Base-by-base conservation (phyloP, 2,329 filamentous ascomycete species). In the Zymoseptoria tritici region DNA sequence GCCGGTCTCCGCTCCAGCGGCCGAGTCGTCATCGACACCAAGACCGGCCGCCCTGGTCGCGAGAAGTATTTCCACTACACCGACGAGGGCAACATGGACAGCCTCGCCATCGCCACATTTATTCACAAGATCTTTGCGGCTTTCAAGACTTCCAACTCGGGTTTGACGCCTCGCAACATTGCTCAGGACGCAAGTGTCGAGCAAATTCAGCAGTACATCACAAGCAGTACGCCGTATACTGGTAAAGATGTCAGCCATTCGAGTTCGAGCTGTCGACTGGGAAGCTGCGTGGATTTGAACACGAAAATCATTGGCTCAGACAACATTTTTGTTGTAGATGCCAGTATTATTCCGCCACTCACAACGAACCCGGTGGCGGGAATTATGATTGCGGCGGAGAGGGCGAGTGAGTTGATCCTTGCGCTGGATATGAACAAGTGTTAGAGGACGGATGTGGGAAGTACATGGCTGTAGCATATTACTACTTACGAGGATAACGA, bases 331-430 rank as follows among this genome's bases (percentile, higher is more conserved):
- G 80, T 83, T 1, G 74, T 83, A 3, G 80, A 83, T 66, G 77
- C 76, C 0, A 79, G 77, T 42, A 80, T 83, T 49, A 62, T 81
- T 7, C 68, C 75, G 29, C 80, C 80, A 0, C 67, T 83, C 64
- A 82, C 79, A 0, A 79, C 80, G 1, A 83, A 83, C 64, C 81
- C 81, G 1, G 79, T 81, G 63, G 80, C 83, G 68, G 80, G 79
- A 0, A 75, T 81, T 24, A 83, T 83, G 79, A 76, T 80, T 20
- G 80, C 78, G 4, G 81, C 75, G 0, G 81, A 83, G 72, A 76
- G 75, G 63, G 81, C 77, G 1, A 74, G 77, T 2, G 81, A 83
- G 70, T 72, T 77, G 64, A 80, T 83, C 64, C 67, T 77, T 60
- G 70, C 64, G 22, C 56, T 74, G 36, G 36, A 46, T 46, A 46